A percentile compares a stretch with the other conserved stretches of the same genome.
Conservation (phyloP, 2,329 filamentous ascomycete genomes). For the Orbilia blumenaviensis region DNA sequence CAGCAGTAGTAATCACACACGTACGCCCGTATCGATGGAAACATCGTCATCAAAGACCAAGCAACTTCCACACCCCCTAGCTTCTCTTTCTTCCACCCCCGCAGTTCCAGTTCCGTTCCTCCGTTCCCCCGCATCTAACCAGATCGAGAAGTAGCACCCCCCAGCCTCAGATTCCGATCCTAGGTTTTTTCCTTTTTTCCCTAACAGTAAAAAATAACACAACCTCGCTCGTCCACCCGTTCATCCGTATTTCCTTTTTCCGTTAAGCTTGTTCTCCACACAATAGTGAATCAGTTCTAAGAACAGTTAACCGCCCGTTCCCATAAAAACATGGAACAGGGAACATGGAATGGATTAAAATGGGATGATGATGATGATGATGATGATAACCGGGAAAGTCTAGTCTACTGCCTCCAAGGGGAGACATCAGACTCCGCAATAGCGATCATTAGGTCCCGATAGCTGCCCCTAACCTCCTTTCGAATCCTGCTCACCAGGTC, state of each 20-base stretch:
- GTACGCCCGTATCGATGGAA: background rate
- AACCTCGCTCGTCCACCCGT: background rate
- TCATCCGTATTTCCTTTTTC: background rate
- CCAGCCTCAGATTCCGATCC: slow-evolving; percentile 16
- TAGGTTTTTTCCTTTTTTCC: slow-evolving; percentile 19
- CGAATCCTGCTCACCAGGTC: slow-evolving; percentile 75
- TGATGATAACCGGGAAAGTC: background rate
- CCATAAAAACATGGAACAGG: too few relatives aligned
- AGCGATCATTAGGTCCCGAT: slow-evolving; percentile 78
- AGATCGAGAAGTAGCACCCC: slow-evolving; percentile 30
- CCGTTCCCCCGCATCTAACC: slow-evolving; percentile 27
- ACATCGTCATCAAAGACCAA: background rate
- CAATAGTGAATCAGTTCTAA: too few relatives aligned
- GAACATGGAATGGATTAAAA: too few relatives aligned
- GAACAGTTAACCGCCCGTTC: background rate
- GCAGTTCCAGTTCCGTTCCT: slow-evolving; percentile 15
- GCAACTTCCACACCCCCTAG: background rate
- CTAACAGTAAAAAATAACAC: too few relatives aligned
- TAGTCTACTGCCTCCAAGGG: slow-evolving; percentile 29
- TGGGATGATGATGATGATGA: too few relatives aligned
- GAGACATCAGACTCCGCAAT: slow-evolving; percentile 58
- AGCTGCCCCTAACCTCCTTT: slow-evolving; percentile 86
- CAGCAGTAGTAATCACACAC: too few relatives aligned
- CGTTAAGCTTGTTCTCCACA: too few relatives aligned
- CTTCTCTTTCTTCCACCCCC: background rate